Percentiles rank a stretch among this genome's conserved stretches.
phyloP scores from a whole-genome alignment of 768 basidiomycete species.

The Tylopilus felleus region DNA sequence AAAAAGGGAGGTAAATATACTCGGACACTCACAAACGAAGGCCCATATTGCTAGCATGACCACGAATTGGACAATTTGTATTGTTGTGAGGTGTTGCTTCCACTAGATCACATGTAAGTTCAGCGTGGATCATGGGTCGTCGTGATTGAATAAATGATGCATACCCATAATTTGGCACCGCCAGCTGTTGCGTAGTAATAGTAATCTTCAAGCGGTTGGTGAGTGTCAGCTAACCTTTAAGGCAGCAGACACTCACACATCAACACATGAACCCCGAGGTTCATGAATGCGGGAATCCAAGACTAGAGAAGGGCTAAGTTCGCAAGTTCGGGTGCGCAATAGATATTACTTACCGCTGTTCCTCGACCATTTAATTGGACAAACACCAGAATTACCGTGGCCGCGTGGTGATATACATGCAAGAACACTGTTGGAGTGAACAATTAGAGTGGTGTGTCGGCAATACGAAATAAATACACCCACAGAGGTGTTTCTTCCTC shows the following conservation, averaged over 20 bases:
- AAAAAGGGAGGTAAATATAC: not conserved
- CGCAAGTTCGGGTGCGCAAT: not conserved
- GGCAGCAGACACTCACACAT: conserved; percentile 69
- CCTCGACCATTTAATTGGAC: conserved; percentile 90
- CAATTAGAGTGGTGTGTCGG: not conserved
- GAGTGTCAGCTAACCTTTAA: not conserved
- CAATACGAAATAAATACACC: conserved; percentile 23
- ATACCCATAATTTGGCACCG: conserved; percentile 20
- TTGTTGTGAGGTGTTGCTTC: conserved; percentile 24
- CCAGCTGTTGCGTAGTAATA: no score
- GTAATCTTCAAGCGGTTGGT: conserved; percentile 54
- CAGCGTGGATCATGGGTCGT: not conserved
- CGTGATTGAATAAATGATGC: not conserved
- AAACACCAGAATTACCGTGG: no score
- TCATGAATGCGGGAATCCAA: conserved; percentile 87
- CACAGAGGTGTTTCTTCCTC: conserved; percentile 96
- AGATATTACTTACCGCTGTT: conserved; percentile 63
- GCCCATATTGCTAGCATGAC: conserved; percentile 9
- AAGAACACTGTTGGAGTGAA: conserved; percentile 64
- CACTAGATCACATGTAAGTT: conserved; percentile 11
- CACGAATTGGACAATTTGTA: conserved; percentile 21
- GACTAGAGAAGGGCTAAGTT: conserved; percentile 47
- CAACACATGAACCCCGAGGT: conserved; percentile 87
- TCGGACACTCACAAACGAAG: conserved; percentile 14
- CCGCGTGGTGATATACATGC: no score